Base-by-base conservation (phyloP, 306 rosid genomes). In the Glycine soja region DNA sequence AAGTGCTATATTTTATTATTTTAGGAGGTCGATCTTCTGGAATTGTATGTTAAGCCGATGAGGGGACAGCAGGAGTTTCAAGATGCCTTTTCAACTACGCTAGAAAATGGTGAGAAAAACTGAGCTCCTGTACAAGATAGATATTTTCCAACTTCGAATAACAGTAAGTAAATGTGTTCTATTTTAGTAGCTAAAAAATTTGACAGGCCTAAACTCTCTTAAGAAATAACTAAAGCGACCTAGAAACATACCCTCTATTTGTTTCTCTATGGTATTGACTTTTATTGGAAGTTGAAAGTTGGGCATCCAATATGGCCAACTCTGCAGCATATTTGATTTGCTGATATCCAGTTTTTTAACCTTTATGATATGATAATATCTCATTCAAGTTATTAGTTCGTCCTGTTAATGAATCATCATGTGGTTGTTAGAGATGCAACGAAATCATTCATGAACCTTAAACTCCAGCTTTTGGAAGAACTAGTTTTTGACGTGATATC, bases 71-170 rank as follows among this genome's bases (percentile, higher is more conserved):
- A 18, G 2, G 40, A 46, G 12, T 18, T 70, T 50, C 42, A 70
- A 47, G 58, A 67, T 67, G 52, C 14, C 38, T 36, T 36, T 36
- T 19, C 42, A 70, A 19, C 42, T 11, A 30, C 10, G 19, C 75
- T 47, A 47, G 59, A 48, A 48, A 24, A 11, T 47, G 19, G 58
- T 48, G 7, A 47, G 74, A 5, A 46, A 69, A 69, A 11, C 5
- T 10, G 74, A 46, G 19, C 2, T 19, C 13, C 7, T 48, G 42
- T n/a, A n/a, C n/a, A n/a, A n/a, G n/a, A n/a, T n/a, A n/a, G n/a
- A 75, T 70, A 18, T 82, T 74, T 47, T 50, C 12, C 4, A 42
- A 12, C 74, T 48, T 69, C 7, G 71, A 51, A 40, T 19, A 82
- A 7, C 46, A 42, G 46, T 42, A 6, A 42, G 9, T 42, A 42